A percentile compares a stretch with the other conserved stretches of the same genome.
Evolutionary conservation across 2,329 filamentous ascomycete species (phyloP).

Genomic region (Penicillium sp.): DNA sequence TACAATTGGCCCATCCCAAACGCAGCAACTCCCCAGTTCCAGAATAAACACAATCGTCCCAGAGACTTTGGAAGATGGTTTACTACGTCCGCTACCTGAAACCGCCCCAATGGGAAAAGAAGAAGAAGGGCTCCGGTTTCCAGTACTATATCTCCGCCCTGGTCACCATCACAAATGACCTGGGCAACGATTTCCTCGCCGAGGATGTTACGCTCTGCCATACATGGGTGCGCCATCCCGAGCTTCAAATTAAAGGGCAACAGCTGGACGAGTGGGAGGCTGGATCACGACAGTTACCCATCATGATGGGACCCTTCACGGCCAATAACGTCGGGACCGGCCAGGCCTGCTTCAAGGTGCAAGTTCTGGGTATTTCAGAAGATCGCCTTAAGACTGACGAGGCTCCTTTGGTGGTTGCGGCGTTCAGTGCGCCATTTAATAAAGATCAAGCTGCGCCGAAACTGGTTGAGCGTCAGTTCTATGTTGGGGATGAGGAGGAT

Average conservation of each 20-base stretch:
- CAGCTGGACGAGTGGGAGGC: conserved; percentile 33
- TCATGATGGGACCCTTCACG: conserved; percentile 37
- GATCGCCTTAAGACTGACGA: conserved; percentile 23
- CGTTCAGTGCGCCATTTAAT: conserved; percentile 56
- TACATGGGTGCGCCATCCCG: conserved; percentile 19
- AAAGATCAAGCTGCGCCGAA: conserved; percentile 51
- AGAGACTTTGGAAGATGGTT: conserved; percentile 45
- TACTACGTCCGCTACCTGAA: conserved; percentile 73
- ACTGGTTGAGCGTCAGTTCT: conserved; percentile 61
- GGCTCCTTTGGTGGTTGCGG: conserved; percentile 58
- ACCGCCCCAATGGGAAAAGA: conserved; percentile 51
- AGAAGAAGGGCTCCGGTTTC: conserved; percentile 1
- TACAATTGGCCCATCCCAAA: no score
- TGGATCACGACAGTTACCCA: conserved; percentile 38
- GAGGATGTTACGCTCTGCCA: conserved; percentile 39
- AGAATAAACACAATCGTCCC: no score
- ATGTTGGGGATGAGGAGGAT: conserved; percentile 42
- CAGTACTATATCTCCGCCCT: conserved; percentile 50
- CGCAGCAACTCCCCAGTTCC: no score
- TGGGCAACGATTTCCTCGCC: conserved; percentile 68
- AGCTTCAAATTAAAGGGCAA: background rate
- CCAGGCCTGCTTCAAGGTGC: conserved; percentile 26
- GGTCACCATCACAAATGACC: conserved; percentile 69
- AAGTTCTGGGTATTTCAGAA: conserved; percentile 18
- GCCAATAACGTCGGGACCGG: conserved; percentile 14